Evolutionary conservation across 2,329 filamentous ascomycete genomes (phyloP).

Genomic region (Ascochyta pisi): DNA sequence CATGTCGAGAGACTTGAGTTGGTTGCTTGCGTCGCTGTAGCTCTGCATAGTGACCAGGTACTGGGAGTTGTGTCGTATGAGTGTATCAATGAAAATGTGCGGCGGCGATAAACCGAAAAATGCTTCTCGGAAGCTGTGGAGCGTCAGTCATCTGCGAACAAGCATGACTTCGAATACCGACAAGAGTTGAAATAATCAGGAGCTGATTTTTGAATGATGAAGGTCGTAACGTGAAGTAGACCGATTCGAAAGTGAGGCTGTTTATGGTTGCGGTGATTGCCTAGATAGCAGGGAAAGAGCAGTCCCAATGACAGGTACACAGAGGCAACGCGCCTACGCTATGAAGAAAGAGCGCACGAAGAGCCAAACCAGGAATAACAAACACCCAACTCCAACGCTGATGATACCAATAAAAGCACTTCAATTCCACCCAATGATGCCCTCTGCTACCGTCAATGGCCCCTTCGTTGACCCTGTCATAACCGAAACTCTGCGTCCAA

Average conservation of each 20-base stretch:
- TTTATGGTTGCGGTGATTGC: not conserved
- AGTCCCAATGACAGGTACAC: not conserved
- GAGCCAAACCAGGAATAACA: not conserved
- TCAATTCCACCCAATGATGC: slow-evolving; percentile 48
- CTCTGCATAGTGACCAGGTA: not conserved
- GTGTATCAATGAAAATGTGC: too few relatives aligned
- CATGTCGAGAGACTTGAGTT: not conserved
- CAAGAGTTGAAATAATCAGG: not conserved
- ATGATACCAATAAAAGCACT: not conserved
- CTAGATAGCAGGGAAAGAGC: not conserved
- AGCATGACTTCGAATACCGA: too few relatives aligned
- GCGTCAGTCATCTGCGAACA: too few relatives aligned
- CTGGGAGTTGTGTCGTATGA: too few relatives aligned
- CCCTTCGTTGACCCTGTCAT: slow-evolving; percentile 33
- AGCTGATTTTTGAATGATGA: not conserved
- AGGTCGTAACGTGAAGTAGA: not conserved
- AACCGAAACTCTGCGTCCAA: slow-evolving; percentile 42
- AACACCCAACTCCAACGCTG: slow-evolving; percentile 1
- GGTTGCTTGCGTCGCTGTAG: not conserved
- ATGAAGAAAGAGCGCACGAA: not conserved
- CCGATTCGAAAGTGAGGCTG: not conserved
- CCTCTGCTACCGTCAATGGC: slow-evolving; percentile 36
- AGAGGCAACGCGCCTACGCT: not conserved
- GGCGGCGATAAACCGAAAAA: too few relatives aligned
- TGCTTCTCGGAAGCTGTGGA: too few relatives aligned